phyloP scores from a whole-genome alignment of 208 protist species.

The Crithidia bombi region DNA sequence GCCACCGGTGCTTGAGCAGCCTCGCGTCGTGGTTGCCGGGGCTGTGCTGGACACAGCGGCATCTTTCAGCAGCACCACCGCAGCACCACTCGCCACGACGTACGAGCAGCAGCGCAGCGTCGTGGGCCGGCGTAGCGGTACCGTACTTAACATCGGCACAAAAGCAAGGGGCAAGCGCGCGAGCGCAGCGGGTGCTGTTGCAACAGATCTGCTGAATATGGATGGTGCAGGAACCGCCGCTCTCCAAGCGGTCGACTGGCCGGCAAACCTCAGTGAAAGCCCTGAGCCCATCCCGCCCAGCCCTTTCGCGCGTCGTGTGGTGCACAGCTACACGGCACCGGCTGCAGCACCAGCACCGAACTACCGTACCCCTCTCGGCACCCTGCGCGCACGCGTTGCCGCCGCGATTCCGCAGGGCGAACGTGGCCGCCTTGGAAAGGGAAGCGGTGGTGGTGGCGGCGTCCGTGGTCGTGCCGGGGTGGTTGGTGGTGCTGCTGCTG shows the following conservation, averaged over 20 bases:
- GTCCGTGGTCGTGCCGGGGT: no score
- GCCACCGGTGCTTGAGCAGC: not conserved
- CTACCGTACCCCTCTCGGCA: not conserved
- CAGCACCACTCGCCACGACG: not conserved
- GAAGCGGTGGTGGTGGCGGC: no score
- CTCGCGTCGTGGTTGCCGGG: not conserved
- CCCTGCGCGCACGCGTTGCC: not conserved
- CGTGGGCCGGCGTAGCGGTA: constrained; percentile 3
- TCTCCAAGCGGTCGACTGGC: not conserved
- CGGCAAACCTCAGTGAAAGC: constrained; percentile 15
- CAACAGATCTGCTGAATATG: not conserved
- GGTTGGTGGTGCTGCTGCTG: not conserved
- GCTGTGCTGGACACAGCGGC: no score
- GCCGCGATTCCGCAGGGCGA: not conserved
- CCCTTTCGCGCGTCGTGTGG: not conserved
- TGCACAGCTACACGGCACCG: not conserved
- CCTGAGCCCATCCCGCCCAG: constrained; percentile 30
- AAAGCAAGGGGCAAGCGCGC: not conserved
- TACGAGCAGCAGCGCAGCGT: constrained; percentile 13
- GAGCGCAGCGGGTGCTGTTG: not conserved
- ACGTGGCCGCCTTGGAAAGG: not conserved
- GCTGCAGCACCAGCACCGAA: not conserved
- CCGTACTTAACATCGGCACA: not conserved
- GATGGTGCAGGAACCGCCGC: not conserved
- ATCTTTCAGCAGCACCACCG: not conserved